Base-by-base conservation (phyloP, 345 rosid genomes). In the Hevea brasiliensis region DNA sequence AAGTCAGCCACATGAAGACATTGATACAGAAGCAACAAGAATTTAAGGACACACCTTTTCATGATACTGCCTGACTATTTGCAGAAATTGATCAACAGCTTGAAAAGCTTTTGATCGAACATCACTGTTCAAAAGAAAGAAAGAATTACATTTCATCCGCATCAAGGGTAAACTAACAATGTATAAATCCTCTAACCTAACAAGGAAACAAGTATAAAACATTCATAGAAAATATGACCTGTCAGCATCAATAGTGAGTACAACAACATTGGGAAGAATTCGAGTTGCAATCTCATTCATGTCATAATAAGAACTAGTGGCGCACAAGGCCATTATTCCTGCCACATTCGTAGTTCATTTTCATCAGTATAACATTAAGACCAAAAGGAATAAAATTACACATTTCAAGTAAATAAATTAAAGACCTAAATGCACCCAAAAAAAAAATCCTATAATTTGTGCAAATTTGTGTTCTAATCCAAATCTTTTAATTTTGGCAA, bases 291-390 rank as follows among this genome's bases (percentile, higher is more conserved):
- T 87, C 85, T 95, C 99, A 24, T 86, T 89, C 74, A 78, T 65
- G 68, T 95, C 99, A 83, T 91, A 95, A 71, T 86, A 89, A 73
- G 98, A 77, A 81, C 97, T 91, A 51, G 99, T 95, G 62, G 98
- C 99, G 74, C 91, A 93, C 81, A 95, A 80, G 73, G 99, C 99
- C 90, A 95, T 92, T 78, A 95, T 75, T 74, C 99, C 98, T 95
- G 90, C 37, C 81, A 66, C 47, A 27, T 53, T 57, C 74, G 53
- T 75, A 73, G 60, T 67, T 69, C 47, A 53, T 15, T 24, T 51
- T 61, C 14, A 55, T 72, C 53, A 79, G 72, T 41, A 55, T n/a
- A 44, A 41, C n/a, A 64, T 17, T 11, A 41, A 37, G 32, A 68
- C 14, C 41, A 72, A 24, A 62, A 63, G 54, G 18, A 45, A 56